Conservation (phyloP, 2,329 filamentous ascomycete genomes). For the Atkinsonella hypoxylon region DNA sequence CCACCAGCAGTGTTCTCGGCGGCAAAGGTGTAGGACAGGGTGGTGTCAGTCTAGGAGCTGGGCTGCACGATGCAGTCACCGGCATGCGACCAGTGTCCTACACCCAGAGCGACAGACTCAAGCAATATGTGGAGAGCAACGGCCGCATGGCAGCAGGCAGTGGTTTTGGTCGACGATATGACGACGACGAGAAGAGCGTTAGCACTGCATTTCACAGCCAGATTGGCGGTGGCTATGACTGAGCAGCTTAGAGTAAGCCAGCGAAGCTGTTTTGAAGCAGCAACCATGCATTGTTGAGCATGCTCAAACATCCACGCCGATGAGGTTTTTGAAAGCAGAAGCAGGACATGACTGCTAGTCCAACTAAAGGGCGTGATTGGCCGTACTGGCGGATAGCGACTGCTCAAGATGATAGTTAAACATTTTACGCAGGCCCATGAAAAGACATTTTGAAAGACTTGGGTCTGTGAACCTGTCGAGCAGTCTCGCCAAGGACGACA, state of each 20-base stretch:
- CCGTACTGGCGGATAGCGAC: neutral
- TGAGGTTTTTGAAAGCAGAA: neutral
- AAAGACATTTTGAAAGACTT: neutral
- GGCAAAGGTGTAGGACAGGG: conserved; percentile 69
- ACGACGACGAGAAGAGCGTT: conserved; percentile 92
- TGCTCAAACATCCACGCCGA: neutral
- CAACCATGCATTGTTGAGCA: neutral
- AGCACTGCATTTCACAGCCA: conserved; percentile 96
- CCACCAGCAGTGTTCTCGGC: conserved; percentile 64
- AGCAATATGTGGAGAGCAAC: conserved; percentile 84
- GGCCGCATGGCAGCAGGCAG: conserved; percentile 56
- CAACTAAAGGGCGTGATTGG: neutral
- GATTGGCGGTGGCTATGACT: conserved; percentile 54
- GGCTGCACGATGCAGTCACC: conserved; percentile 64
- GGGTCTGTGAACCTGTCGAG: neutral
- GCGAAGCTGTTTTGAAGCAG: conserved; percentile 1
- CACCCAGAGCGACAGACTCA: conserved; percentile 64
- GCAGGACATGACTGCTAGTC: neutral
- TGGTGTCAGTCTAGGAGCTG: conserved; percentile 73
- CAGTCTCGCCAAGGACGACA: neutral
- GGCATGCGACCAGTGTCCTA: conserved; percentile 47
- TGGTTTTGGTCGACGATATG: conserved; percentile 59
- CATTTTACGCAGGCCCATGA: neutral
- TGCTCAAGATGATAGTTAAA: conserved; percentile 1
- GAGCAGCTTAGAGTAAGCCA: conserved; percentile 18